Evolutionary conservation across 129 eudicot species (phyloP), one percentile per base, ranked within the genome.

Genomic region (Arctium minus): DNA sequence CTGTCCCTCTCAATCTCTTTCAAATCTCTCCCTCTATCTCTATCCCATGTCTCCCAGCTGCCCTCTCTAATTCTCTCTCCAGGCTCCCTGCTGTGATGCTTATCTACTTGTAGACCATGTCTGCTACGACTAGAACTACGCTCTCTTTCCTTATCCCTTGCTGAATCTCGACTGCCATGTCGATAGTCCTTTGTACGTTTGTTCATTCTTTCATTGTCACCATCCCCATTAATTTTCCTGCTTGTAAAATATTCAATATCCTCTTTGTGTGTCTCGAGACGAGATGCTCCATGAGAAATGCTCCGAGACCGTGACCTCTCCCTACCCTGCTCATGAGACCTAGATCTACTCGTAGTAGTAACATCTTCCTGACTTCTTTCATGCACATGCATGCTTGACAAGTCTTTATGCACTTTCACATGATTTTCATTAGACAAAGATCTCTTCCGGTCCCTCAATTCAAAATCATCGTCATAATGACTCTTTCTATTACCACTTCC

Each of bases 111-210:
- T 68, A 70, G 84, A 73, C 82, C 37, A 81, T 80, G 84, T 79
- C 94, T 87, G 86, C 91, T 84, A 70, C 42, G 73, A 77, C 87
- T 87, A 73, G 94, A 90, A 85, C 95, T 92, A 79, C 83, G 92
- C 70, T 92, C 97, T 79, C 92, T 89, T 85, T 87, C 95, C 80
- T 74, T 89, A 65, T 87, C 96, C 77, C 86, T 83, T 3, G 69
- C 44, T 22, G 29, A 71, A 76, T 95, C 97, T 80, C 91, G 84
- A 83, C 94, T 86, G 38, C 86, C 89, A 64, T 74, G 89, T 79
- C 90, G 64, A 76, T 92, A 83, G 31, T 83, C 87, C 78, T 76
- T 77, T 44, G 56, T 64, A 50, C 33, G 80, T 74, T 74, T 42
- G 85, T 53, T 36, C 18, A 79, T 15, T 73, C 87, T 80, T 56